phyloP scores from a whole-genome alignment of 768 basidiomycete species.

The Termitomyces sp. region DNA sequence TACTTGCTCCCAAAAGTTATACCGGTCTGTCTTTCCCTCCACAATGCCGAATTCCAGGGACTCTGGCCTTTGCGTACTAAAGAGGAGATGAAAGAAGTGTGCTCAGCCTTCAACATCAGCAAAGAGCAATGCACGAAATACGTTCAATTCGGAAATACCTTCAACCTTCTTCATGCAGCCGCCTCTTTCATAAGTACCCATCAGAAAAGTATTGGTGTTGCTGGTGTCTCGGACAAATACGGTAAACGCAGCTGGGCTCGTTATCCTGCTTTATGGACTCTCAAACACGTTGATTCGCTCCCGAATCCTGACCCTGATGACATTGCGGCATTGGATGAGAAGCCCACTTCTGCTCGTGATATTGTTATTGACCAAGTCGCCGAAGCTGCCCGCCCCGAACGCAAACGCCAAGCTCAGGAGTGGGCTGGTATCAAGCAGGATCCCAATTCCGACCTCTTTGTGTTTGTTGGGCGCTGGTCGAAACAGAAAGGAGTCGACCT shows the following conservation, averaged over 20 bases:
- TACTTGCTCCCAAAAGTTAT: constrained; percentile 90
- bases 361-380: constrained; percentile 74
- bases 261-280: constrained; percentile 93
- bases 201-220: constrained; percentile 90
- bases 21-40: constrained; percentile 85
- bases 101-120: constrained; percentile 95
- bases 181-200: constrained; percentile 90
- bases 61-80: constrained; percentile 95
- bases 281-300: constrained; percentile 91
- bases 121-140: constrained; percentile 96
- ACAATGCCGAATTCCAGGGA: constrained; percentile 98
- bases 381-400: constrained; percentile 86
- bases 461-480: constrained; percentile 97
- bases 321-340: constrained; percentile 87
- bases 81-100: constrained; percentile 98
- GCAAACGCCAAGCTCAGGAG: constrained; percentile 89
- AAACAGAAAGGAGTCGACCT: constrained; percentile 98
- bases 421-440: constrained; percentile 95
- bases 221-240: constrained; percentile 97
- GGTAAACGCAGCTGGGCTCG: constrained; percentile 96
- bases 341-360: constrained; percentile 61
- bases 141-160: constrained; percentile 97
- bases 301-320: constrained; percentile 95
- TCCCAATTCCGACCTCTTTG: constrained; percentile 84
- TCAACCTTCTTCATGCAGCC: constrained; percentile 90